These are phyloP conservation scores for Entomortierella beljakovae DNA, from an alignment of 192 early-diverging fungal genomes.

Conservation along the genomic window DNA sequence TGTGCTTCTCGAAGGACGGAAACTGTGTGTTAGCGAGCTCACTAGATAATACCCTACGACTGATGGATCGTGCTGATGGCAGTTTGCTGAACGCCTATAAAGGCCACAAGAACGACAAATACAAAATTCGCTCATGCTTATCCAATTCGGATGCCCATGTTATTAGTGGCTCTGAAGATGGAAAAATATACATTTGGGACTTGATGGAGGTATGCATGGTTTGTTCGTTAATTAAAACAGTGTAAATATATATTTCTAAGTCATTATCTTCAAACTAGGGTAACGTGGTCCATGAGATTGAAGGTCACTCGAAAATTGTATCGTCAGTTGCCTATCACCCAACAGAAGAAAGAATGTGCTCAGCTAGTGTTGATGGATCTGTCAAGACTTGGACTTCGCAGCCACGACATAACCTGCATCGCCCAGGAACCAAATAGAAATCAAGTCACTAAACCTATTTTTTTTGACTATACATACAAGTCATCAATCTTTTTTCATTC, in stretches of 20 bases:
- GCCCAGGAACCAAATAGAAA: neutral
- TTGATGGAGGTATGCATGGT: conserved; percentile 65
- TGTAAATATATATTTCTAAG: no score
- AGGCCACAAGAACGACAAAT: conserved; percentile 85
- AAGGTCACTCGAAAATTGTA: conserved; percentile 71
- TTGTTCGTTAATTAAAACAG: neutral
- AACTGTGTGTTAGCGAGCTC: conserved; percentile 81
- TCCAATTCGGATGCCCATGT: conserved; percentile 78
- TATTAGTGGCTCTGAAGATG: conserved; percentile 92
- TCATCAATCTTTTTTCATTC: no score
- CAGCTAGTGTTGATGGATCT: conserved; percentile 74
- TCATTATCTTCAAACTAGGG: conserved; percentile 47
- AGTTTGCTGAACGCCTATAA: conserved; percentile 78
- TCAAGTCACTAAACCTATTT: neutral
- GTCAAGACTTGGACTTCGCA: conserved; percentile 69
- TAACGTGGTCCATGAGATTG: conserved; percentile 51
- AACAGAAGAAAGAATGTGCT: conserved; percentile 66
- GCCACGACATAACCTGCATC: neutral
- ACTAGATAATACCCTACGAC: conserved; percentile 82
- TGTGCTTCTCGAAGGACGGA: conserved; percentile 70
- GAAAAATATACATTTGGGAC: conserved; percentile 89
- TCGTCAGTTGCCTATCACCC: conserved; percentile 81
- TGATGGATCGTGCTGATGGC: conserved; percentile 87
- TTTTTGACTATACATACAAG: no score
- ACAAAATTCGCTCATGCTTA: conserved; percentile 80